Conservation (phyloP, 768 basidiomycete species). For the Hericium coralloides region DNA sequence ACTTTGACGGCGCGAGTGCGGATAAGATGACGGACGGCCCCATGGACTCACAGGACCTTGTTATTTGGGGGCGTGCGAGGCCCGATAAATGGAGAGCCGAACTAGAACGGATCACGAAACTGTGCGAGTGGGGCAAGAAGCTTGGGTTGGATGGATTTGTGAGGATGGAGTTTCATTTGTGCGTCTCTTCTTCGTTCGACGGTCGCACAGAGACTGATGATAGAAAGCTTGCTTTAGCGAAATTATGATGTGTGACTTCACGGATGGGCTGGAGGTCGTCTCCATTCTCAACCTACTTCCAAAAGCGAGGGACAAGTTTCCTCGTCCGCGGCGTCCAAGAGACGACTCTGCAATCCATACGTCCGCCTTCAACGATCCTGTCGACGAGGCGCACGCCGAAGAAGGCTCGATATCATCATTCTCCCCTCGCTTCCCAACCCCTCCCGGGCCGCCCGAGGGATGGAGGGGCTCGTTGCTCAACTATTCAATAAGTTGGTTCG, state of each 20-base stretch:
- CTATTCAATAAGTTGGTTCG: not conserved
- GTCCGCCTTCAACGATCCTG: not conserved
- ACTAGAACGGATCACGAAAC: conserved; percentile 15
- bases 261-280: conserved; percentile 6
- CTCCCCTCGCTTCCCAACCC: not conserved
- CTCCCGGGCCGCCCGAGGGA: conserved; percentile 4
- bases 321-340: not conserved
- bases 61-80: conserved; percentile 21
- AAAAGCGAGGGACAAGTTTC: not conserved
- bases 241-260: conserved; percentile 10
- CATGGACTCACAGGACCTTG: conserved; percentile 28
- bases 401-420: not conserved
- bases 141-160: conserved; percentile 27
- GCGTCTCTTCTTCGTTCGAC: not conserved
- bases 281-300: not conserved
- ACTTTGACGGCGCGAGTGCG: conserved; percentile 11
- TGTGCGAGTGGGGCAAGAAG: conserved; percentile 26
- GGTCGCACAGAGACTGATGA: not conserved
- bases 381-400: not conserved
- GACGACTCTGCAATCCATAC: not conserved
- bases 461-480: conserved; percentile 8
- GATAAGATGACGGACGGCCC: conserved; percentile 20
- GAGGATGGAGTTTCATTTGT: conserved; percentile 13
- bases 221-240: conserved; percentile 1
- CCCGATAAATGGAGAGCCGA: conserved; percentile 18